Evolutionary conservation across 164 flowering plant species (phyloP).

Genomic region (Annona squamosa): DNA sequence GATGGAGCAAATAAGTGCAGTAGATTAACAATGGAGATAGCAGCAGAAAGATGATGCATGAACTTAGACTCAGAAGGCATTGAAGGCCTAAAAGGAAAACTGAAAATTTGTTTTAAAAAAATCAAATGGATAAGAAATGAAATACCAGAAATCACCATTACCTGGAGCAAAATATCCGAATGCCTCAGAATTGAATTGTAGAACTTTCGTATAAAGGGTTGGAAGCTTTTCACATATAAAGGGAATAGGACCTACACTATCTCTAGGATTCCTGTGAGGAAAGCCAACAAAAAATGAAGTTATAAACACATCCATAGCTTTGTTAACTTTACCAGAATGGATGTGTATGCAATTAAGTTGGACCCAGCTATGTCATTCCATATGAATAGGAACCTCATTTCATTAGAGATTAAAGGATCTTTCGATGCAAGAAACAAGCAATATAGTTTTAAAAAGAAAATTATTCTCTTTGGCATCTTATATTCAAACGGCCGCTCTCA

Average conservation of each 20-base stretch:
- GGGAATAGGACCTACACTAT: conserved; percentile 23
- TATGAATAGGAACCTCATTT: not conserved
- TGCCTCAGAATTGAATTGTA: conserved; percentile 52
- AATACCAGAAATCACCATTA: conserved; percentile 31
- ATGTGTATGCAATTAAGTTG: not conserved
- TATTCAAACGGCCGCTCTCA: not conserved
- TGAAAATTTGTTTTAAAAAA: not conserved
- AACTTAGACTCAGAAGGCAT: no score
- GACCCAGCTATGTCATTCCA: not conserved
- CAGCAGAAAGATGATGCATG: no score
- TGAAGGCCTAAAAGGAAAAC: not conserved
- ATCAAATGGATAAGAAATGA: not conserved
- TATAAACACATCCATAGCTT: not conserved
- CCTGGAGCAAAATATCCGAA: conserved; percentile 63
- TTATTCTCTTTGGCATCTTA: not conserved
- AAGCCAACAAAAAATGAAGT: not conserved
- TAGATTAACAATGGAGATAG: no score
- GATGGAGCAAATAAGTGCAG: no score
- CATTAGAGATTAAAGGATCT: not conserved
- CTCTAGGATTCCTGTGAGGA: conserved; percentile 54
- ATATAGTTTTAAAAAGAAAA: no score
- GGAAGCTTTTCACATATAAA: conserved; percentile 27
- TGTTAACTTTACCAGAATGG: not conserved
- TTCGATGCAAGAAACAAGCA: not conserved
- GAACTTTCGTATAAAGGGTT: conserved; percentile 54